These are phyloP conservation scores for Globisporangium echinulatum DNA, from an alignment of 352 stramenopile species.

Conservation along the genomic window DNA sequence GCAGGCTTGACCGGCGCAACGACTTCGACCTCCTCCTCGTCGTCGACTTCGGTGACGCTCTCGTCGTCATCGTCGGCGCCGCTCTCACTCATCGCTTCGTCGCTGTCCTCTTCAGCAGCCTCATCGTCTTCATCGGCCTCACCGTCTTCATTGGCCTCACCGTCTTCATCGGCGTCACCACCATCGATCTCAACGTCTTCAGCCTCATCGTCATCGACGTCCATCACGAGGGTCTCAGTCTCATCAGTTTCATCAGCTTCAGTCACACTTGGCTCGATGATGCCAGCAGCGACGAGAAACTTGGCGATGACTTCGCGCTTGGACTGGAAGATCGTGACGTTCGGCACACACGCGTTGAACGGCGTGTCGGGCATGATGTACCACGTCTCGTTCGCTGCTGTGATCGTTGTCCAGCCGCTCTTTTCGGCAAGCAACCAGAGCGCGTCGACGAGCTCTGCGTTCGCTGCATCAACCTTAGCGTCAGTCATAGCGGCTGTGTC, in stretches of 20 bases:
- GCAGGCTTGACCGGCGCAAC: slow-evolving; percentile 1
- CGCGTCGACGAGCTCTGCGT: slow-evolving; percentile 29
- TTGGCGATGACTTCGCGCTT: slow-evolving; percentile 56
- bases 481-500: slow-evolving; percentile 11
- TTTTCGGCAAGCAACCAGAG: slow-evolving; percentile 52
- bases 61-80: slow-evolving; percentile 8
- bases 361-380: slow-evolving; percentile 59
- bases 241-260: slow-evolving; percentile 1
- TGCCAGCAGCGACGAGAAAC: slow-evolving; percentile 34
- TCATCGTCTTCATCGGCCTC: slow-evolving; percentile 1
- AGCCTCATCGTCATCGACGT: slow-evolving; percentile 13
- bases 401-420: slow-evolving; percentile 56
- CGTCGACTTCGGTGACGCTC: slow-evolving; percentile 7
- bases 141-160: not conserved
- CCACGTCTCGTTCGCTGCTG: slow-evolving; percentile 36
- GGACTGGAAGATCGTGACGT: slow-evolving; percentile 68
- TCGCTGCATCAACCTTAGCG: slow-evolving; percentile 12
- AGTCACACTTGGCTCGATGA: slow-evolving; percentile 10
- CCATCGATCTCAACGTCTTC: not conserved
- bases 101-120: slow-evolving; percentile 1
- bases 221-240: slow-evolving; percentile 4
- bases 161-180: not conserved
- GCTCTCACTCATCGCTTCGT: slow-evolving; percentile 7
- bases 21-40: not conserved
- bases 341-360: slow-evolving; percentile 65